phyloP scores from a whole-genome alignment of 441 rosid genomes.

The Euphorbia celastroides region DNA sequence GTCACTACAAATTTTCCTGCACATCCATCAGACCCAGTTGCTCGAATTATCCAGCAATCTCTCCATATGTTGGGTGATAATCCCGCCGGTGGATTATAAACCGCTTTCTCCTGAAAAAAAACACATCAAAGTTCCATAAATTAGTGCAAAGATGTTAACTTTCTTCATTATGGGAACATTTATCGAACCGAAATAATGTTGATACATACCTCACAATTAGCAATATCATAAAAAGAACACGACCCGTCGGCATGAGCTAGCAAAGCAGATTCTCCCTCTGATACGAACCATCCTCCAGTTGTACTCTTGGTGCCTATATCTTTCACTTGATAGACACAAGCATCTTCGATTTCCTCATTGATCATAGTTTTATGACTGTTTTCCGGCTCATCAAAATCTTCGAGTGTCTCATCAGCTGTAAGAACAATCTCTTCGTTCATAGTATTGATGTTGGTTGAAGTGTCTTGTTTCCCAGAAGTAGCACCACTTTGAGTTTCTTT shows the following conservation, averaged over 20 bases:
- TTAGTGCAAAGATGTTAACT: too few relatives aligned
- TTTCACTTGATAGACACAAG: slow-evolving; percentile 42
- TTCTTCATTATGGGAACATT: too few relatives aligned
- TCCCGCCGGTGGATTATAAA: slow-evolving; percentile 63
- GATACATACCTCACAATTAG: slow-evolving; percentile 69
- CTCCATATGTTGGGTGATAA: slow-evolving; percentile 73
- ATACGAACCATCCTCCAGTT: slow-evolving; percentile 97
- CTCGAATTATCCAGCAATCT: slow-evolving; percentile 98
- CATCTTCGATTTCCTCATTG: slow-evolving; percentile 55
- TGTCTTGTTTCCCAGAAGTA: slow-evolving; percentile 35
- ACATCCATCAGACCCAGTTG: slow-evolving; percentile 89
- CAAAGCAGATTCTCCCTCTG: slow-evolving; percentile 91
- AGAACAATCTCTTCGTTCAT: slow-evolving; percentile 47
- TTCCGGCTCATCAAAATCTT: slow-evolving; percentile 78
- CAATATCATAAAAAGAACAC: slow-evolving; percentile 80
- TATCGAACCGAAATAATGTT: too few relatives aligned
- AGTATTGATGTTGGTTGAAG: slow-evolving; percentile 23
- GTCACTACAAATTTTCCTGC: slow-evolving; percentile 90
- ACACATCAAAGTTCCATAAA: slow-evolving; percentile 3
- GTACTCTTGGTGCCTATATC: slow-evolving; percentile 63
- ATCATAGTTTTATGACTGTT: slow-evolving; percentile 36
- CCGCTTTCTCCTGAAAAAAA: slow-evolving; percentile 68
- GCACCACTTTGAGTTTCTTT: slow-evolving; percentile 52
- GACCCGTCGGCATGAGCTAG: slow-evolving; percentile 92
- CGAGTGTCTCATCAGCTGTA: slow-evolving; percentile 67